A percentile compares a stretch with the other conserved stretches of the same genome.
phyloP scores from a whole-genome alignment of 2,329 filamentous ascomycete genomes.

The Thyridium curvatum region DNA sequence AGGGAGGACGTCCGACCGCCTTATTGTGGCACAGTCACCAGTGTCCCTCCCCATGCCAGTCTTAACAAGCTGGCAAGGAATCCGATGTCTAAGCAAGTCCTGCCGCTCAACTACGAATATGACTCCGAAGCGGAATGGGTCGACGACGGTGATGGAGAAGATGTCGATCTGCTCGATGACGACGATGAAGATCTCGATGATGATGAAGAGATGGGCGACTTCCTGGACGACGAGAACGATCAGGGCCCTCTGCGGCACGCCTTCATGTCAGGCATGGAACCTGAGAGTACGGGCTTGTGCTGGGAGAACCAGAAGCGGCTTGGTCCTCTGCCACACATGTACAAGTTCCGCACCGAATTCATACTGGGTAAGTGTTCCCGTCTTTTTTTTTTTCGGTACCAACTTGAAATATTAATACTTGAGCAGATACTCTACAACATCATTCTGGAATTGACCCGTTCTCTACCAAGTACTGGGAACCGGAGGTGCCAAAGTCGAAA shows the following conservation, averaged over 20 bases:
- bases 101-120: slow-evolving; percentile 73
- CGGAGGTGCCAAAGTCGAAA: slow-evolving; percentile 24
- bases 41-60: slow-evolving; percentile 43
- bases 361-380: slow-evolving; percentile 53
- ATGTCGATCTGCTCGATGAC: slow-evolving; percentile 62
- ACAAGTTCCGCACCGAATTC: slow-evolving; percentile 67
- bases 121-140: slow-evolving; percentile 84
- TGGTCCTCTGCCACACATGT: slow-evolving; percentile 40
- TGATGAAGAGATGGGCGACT: slow-evolving; percentile 84
- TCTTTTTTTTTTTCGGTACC: slow-evolving; percentile 5
- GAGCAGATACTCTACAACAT: slow-evolving; percentile 38
- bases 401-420: slow-evolving; percentile 11
- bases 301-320: slow-evolving; percentile 61
- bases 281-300: slow-evolving; percentile 72
- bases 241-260: slow-evolving; percentile 45
- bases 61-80: slow-evolving; percentile 46
- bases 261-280: slow-evolving; percentile 66
- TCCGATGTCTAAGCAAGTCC: slow-evolving; percentile 41
- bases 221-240: slow-evolving; percentile 83
- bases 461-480: slow-evolving; percentile 72
- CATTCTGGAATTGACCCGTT: slow-evolving; percentile 72
- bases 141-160: slow-evolving; percentile 67
- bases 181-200: slow-evolving; percentile 61
- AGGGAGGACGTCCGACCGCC: slow-evolving; percentile 60
- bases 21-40: slow-evolving; percentile 69